A percentile compares a stretch with the other conserved stretches of the same genome.
Evolutionary conservation across 1,284 basidiomycete genomes (phyloP).

Genomic region (Agaricales sp.): DNA sequence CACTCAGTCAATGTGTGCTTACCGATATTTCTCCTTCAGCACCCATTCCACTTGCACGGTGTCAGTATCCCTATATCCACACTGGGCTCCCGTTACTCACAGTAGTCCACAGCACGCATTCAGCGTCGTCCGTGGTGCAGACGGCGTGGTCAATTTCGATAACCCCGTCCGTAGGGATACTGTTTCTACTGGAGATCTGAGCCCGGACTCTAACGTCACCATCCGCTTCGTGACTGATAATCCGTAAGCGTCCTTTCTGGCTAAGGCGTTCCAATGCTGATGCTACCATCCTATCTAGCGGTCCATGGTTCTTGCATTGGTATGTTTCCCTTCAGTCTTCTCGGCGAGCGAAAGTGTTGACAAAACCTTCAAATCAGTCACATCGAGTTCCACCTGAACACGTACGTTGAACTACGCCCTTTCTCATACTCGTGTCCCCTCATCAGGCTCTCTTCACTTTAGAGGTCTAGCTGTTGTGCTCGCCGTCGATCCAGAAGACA

Average conservation of each 20-base stretch:
- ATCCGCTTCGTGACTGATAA: slow-evolving; percentile 27
- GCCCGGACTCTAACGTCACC: slow-evolving; percentile 18
- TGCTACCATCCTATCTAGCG: slow-evolving; percentile 8
- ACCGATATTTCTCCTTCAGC: slow-evolving; percentile 11
- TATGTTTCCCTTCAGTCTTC: no score
- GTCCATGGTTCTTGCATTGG: slow-evolving; percentile 37
- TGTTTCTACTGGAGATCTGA: slow-evolving; percentile 15
- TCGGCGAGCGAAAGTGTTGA: no score
- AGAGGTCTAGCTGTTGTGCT: no score
- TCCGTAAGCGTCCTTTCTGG: slow-evolving; percentile 9
- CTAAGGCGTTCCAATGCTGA: slow-evolving; percentile 10
- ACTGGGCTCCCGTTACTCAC: slow-evolving; percentile 1
- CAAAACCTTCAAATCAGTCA: no score
- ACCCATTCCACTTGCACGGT: slow-evolving; percentile 22
- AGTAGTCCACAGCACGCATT: slow-evolving; percentile 19
- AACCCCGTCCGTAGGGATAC: slow-evolving; percentile 30
- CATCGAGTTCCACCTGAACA: no score
- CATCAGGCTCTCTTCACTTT: no score
- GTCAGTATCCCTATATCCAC: slow-evolving; percentile 3
- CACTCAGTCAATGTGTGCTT: background rate
- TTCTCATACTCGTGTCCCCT: no score
- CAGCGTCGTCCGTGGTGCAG: slow-evolving; percentile 22
- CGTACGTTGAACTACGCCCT: no score
- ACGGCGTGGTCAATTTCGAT: slow-evolving; percentile 20
- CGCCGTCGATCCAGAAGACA: no score